Evolutionary conservation across 225 moss, liverwort and hornwort species (phyloP).

Genomic region (Climacium dendroides): DNA sequence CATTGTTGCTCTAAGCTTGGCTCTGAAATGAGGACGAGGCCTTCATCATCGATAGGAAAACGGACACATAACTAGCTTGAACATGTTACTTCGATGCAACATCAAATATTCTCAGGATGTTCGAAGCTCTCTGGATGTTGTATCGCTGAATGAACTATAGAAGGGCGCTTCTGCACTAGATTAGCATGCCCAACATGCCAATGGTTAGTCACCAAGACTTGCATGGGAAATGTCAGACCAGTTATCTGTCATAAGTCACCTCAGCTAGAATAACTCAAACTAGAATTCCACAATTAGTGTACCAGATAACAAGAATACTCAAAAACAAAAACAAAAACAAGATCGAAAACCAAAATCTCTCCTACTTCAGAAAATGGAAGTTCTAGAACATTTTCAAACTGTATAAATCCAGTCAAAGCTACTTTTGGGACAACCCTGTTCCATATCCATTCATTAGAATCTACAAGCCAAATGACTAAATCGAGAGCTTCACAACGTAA

Average conservation of each 20-base stretch:
- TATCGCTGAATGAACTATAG: accelerated
- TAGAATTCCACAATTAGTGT: not conserved
- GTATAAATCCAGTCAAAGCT: no score
- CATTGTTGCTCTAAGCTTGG: not conserved
- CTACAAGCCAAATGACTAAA: not conserved
- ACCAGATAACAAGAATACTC: not conserved
- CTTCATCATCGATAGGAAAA: not conserved
- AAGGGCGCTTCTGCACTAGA: not conserved
- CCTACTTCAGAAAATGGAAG: not conserved
- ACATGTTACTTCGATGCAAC: not conserved
- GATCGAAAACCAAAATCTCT: no score
- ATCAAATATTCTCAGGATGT: not conserved
- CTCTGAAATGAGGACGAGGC: not conserved
- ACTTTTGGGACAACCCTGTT: not conserved
- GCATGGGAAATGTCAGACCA: not conserved
- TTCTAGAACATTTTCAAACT: not conserved
- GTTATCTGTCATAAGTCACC: not conserved
- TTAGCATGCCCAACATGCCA: not conserved
- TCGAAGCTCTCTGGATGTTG: not conserved
- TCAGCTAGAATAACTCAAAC: no score
- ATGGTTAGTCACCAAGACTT: not conserved
- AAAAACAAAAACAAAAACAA: not conserved
- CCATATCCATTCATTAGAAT: not conserved
- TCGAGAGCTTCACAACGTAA: not conserved
- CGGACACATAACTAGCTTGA: not conserved